These are phyloP conservation scores for Penicillium coffeae DNA, from an alignment of 495 filamentous ascomycete genomes.

Conservation along the genomic window DNA sequence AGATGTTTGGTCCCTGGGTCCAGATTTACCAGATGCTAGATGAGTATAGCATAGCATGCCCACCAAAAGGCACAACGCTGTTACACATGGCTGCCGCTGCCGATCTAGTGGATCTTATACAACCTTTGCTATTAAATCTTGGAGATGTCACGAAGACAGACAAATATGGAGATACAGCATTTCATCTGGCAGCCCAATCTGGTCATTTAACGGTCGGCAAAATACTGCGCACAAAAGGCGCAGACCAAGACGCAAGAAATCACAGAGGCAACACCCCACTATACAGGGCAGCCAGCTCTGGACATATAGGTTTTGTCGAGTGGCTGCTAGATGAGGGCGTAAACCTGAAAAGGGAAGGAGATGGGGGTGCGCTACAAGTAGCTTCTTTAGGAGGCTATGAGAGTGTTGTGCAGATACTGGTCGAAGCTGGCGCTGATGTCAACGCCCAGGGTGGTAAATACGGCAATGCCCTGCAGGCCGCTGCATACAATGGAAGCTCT, in stretches of 20 bases:
- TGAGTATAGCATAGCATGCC: background rate
- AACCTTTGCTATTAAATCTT: background rate
- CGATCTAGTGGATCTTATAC: constrained; percentile 5
- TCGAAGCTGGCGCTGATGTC: background rate
- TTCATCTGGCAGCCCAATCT: constrained; percentile 3
- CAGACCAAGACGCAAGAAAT: background rate
- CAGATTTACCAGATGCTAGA: background rate
- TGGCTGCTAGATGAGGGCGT: constrained; percentile 8
- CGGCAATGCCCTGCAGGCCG: too few species aligned
- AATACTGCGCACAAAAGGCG: constrained; percentile 1
- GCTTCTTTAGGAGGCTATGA: background rate
- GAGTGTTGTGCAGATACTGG: background rate
- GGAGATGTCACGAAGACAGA: background rate
- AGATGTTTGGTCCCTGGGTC: constrained; percentile 3
- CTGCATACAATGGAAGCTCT: too few species aligned
- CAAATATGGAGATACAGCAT: constrained; percentile 4
- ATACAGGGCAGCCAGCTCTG: background rate
- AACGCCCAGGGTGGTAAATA: too few species aligned
- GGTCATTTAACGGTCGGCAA: background rate
- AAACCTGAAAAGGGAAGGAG: background rate
- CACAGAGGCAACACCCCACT: background rate
- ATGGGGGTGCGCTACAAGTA: constrained; percentile 2
- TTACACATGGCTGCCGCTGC: constrained; percentile 7
- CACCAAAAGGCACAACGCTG: background rate
- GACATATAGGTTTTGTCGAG: constrained; percentile 4